phyloP scores from a whole-genome alignment of 2,329 filamentous ascomycete genomes.

The Pseudopithomyces chartarum region DNA sequence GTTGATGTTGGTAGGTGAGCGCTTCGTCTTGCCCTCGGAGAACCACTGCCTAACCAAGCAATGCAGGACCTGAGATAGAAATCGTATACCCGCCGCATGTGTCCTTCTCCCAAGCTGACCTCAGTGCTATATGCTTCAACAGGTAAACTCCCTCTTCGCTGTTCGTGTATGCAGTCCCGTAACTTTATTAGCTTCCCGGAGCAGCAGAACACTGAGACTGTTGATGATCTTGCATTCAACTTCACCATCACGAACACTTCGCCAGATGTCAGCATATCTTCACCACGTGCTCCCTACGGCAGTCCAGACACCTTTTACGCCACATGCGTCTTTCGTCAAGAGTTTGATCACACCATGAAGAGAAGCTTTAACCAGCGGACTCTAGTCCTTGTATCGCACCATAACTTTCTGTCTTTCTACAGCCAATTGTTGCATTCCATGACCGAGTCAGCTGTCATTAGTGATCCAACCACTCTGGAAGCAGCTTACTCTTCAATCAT shows the following conservation, averaged over 20 bases:
- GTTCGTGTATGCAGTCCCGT: conserved; percentile 6
- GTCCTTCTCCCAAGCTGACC: conserved; percentile 43
- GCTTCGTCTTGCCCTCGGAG: not conserved
- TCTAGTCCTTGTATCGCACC: conserved; percentile 47
- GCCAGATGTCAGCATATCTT: conserved; percentile 61
- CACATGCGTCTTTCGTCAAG: conserved; percentile 48
- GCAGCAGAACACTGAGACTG: conserved; percentile 48
- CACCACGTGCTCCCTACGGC: conserved; percentile 46
- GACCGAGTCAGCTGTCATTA: conserved; percentile 43
- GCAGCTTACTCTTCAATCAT: conserved; percentile 44
- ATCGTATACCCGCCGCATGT: conserved; percentile 48
- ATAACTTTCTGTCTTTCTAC: conserved; percentile 47
- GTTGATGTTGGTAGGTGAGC: conserved; percentile 46
- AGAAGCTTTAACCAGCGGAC: conserved; percentile 50
- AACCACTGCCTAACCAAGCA: conserved; percentile 10
- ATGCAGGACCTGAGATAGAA: conserved; percentile 47
- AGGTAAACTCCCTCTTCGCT: conserved; percentile 27
- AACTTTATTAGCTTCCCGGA: conserved; percentile 44
- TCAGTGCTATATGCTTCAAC: conserved; percentile 51
- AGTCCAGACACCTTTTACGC: conserved; percentile 44
- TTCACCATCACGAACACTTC: conserved; percentile 49
- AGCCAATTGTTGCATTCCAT: conserved; percentile 42
- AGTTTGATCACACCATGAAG: conserved; percentile 48
- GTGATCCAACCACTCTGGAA: conserved; percentile 46
- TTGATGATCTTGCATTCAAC: conserved; percentile 46